Evolutionary conservation across 208 protist species (phyloP).

Genomic region (Phytomonas serpens): DNA sequence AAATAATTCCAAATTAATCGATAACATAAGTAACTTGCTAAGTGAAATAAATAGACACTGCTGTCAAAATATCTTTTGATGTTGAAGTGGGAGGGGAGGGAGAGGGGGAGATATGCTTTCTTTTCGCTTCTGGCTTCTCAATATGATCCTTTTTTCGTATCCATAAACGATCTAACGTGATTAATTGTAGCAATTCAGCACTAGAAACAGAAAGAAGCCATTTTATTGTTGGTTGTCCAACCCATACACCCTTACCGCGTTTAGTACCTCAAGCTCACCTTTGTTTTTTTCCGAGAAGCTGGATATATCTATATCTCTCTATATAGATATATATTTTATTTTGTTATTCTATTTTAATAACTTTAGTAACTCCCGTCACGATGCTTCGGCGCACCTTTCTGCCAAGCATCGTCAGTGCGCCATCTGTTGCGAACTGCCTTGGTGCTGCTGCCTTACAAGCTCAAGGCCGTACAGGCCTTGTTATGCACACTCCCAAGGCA

Average conservation of each 20-base stretch:
- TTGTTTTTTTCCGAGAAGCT: background rate
- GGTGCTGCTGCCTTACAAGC: constrained; percentile 4
- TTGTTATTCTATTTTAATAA: background rate
- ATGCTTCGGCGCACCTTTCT: constrained; percentile 30
- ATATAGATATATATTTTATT: background rate
- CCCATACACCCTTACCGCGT: constrained; percentile 3
- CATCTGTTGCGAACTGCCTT: constrained; percentile 6
- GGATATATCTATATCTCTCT: background rate
- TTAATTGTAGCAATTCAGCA: background rate
- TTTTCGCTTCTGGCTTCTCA: constrained; percentile 6
- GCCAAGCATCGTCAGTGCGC: constrained; percentile 10
- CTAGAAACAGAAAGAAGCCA: background rate
- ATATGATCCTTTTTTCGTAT: background rate
- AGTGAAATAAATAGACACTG: background rate
- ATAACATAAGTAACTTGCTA: background rate
- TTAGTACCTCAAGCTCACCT: background rate
- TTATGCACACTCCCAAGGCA: constrained; percentile 77
- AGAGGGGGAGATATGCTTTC: background rate
- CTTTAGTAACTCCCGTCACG: background rate
- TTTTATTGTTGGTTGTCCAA: background rate
- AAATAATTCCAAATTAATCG: background rate
- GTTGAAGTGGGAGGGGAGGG: background rate
- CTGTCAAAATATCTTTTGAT: background rate
- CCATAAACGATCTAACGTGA: background rate
- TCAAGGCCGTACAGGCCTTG: constrained; percentile 16